Base-by-base conservation (phyloP, 495 filamentous ascomycete genomes). In the Viridothelium virens region DNA sequence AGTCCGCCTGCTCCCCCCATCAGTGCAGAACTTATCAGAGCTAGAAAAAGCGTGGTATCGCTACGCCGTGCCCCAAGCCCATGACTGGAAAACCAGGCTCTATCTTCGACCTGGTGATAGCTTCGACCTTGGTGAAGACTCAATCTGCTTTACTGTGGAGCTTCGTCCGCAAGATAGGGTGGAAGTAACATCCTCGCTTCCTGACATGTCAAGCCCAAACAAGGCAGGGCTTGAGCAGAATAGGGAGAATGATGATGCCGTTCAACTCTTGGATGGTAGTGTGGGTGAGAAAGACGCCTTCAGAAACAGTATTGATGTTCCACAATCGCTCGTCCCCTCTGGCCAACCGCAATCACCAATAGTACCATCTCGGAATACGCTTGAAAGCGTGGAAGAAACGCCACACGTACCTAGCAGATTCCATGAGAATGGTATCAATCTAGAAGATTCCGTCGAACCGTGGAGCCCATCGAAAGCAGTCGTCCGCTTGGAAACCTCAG, bases 161-260 rank as follows among this genome's bases (percentile, higher is more conserved):
- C 53, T 59, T 36, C 53, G 31, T 3, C 25, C 31, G 18, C 53
- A 59, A 33, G 53, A 59, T 14, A 33, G 53, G 9, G 31, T 59
- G 5, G 53, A 59, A 59, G 53, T 59, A 31, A 59, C 53, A n/a
- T 59, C 53, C 36, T 59, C 53, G 18, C n/a, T 59, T 6, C 53
- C 53, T 10, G 53, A 59, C 7, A 14, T 7, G 7, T 36, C n/a
- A 18, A 59, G 31, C 18, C 25, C 6, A 14, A 7, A 9, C 2
- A 59, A 14, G 31, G 36, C 18, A 36, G 5, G 7, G n/a, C 53
- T 7, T 0, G 53, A 36, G 53, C 53, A 59, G 2, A 34, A 59
- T 2, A 5, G 31, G 0, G 31, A 6, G 14, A 36, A 11, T 59
- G 7, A 36, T 14, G 3, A n/a, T 33, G 14, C 6, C 14, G 7